A percentile compares a stretch with the other conserved stretches of the same genome.
Conservation (phyloP, 805 yeast genomes). For the Candida corydali region DNA sequence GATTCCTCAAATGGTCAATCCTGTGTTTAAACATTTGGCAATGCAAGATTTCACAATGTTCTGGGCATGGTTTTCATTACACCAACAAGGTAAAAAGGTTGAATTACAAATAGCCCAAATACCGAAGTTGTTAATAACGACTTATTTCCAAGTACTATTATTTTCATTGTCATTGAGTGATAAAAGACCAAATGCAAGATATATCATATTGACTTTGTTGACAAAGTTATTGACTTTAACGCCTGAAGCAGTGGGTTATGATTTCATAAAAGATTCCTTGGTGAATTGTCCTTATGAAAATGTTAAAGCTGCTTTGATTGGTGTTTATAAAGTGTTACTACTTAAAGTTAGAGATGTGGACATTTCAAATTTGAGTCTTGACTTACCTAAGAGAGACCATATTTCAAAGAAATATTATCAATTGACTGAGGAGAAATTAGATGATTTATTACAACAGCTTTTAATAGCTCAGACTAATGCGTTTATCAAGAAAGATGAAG, state of each 20-base stretch:
- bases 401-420: conserved; percentile 33
- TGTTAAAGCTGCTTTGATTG: conserved; percentile 56
- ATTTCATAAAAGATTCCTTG: conserved; percentile 61
- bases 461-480: conserved; percentile 33
- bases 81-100: conserved; percentile 13
- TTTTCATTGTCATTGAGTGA: conserved; percentile 13
- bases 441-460: conserved; percentile 41
- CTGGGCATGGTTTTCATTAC: conserved; percentile 38
- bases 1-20: conserved; percentile 33
- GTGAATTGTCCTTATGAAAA: conserved; percentile 61
- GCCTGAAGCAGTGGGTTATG: conserved; percentile 54
- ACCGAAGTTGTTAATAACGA: conserved; percentile 25
- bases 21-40: conserved; percentile 17
- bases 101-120: conserved; percentile 28
- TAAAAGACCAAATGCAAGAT: conserved; percentile 27
- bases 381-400: conserved; percentile 31
- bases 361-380: conserved; percentile 7
- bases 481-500: conserved; percentile 18
- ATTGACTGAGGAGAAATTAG: conserved; percentile 39
- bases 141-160: conserved; percentile 29
- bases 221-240: conserved; percentile 58
- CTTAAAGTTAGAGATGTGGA: conserved; percentile 26
- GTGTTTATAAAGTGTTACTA: conserved; percentile 66
- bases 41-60: conserved; percentile 27
- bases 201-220: conserved; percentile 54